Conservation (phyloP, 495 filamentous ascomycete species). For the Aspergillus ellipticus region DNA sequence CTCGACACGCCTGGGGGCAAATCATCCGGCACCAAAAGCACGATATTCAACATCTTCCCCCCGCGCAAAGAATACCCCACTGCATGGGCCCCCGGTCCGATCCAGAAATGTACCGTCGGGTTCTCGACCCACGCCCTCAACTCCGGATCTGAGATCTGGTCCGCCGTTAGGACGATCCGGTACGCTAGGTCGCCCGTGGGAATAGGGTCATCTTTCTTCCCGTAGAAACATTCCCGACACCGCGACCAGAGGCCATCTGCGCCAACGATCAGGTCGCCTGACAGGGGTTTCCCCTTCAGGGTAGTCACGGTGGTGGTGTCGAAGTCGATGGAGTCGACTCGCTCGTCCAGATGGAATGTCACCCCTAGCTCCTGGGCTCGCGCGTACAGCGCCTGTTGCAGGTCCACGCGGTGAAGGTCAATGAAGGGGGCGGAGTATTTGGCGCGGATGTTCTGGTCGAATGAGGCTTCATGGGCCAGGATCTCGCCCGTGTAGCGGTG, state of each 20-base stretch:
- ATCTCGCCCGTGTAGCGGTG: slow-evolving; percentile 53
- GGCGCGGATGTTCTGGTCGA: slow-evolving; percentile 36
- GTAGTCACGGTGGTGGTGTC: slow-evolving; percentile 23
- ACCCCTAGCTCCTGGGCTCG: slow-evolving; percentile 53
- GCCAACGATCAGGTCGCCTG: slow-evolving; percentile 53
- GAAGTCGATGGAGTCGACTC: slow-evolving; percentile 42
- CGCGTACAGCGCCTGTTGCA: slow-evolving; percentile 50
- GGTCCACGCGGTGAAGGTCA: slow-evolving; percentile 58
- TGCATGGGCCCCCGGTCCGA: slow-evolving; percentile 61
- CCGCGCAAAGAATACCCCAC: slow-evolving; percentile 63
- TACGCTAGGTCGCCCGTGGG: slow-evolving; percentile 70
- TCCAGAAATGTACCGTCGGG: slow-evolving; percentile 66
- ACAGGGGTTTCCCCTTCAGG: slow-evolving; percentile 23
- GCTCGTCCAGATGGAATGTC: slow-evolving; percentile 41
- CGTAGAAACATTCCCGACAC: slow-evolving; percentile 47
- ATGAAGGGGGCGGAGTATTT: slow-evolving; percentile 51
- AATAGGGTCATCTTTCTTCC: slow-evolving; percentile 40
- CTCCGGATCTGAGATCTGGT: slow-evolving; percentile 40
- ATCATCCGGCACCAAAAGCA: slow-evolving; percentile 66
- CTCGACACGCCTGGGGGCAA: slow-evolving; percentile 55
- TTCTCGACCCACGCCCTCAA: slow-evolving; percentile 49
- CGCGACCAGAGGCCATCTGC: slow-evolving; percentile 56
- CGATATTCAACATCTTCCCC: slow-evolving; percentile 64
- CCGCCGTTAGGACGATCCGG: slow-evolving; percentile 56
- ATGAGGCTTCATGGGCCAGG: slow-evolving; percentile 49